Evolutionary conservation across 2,329 filamentous ascomycete species (phyloP), one percentile per base, ranked within the genome.

Genomic region (Aspergillus fructus): DNA sequence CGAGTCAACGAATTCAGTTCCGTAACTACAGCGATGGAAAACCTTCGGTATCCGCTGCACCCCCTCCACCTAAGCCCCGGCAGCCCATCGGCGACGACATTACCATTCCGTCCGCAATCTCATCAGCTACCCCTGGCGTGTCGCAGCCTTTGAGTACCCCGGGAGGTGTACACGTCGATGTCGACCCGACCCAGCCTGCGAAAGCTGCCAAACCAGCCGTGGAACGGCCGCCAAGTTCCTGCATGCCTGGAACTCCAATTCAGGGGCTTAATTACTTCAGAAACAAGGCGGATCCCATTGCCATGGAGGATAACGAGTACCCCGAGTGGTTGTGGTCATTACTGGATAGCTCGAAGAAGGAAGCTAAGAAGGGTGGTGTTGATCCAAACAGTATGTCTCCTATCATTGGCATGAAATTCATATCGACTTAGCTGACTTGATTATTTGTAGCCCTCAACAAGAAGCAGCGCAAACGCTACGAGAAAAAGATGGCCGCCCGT

Each of bases 301-400:
- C 78, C 12, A 59, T 73, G 65, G 77, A 80, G 55, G 78, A 80
- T 60, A 68, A 71, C 42, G 78, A 79, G 61, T 80, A 80, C 61
- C 78, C 78, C 13, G 74, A 78, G 13, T 80, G 78, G 78, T 60
- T 80, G 53, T 80, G 78, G 78, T 68, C 62, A 4, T 64, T 80
- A 56, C 61, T 79, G 57, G 75, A 77, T 50, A 68, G 73, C 53
- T 55, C 64, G n/a, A 69, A 66, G 55, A 72, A 70, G 47, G 62
- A 71, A 24, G 64, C 66, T 15, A 71, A 71, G 49, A 64, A 67
- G 56, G 73, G 72, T 13, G 71, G 72, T 51, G 73, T 77, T 40
- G 76, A 78, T 60, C 62, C 70, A 40, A 71, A 66, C 64, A 71
- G 74, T 78, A 77, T 58, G 72, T 55, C 19, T 55, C 33, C 48